Base-by-base conservation (phyloP, 2,329 filamentous ascomycete genomes). In the Xylariaceae sp. region DNA sequence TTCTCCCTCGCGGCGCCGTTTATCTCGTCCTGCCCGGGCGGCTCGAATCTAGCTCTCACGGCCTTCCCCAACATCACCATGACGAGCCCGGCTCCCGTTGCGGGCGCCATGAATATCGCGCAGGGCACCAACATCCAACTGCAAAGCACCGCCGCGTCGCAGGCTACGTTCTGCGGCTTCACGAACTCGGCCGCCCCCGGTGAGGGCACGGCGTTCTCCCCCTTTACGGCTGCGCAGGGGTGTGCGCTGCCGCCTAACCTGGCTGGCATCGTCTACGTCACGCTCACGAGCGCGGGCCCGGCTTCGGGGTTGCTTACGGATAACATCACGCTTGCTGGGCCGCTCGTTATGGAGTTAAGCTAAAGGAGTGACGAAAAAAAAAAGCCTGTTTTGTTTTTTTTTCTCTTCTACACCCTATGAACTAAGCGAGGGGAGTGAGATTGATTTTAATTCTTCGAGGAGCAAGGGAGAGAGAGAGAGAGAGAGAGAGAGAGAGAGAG, bases 1-100 rank as follows among this genome's bases (percentile, higher is more conserved):
- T 88, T 88, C 73, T 84, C 83, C 29, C 76, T 90, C 44, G 85
- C 85, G 35, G 80, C 84, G 1, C 77, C 78, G 36, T 89, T 89
- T 73, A 88, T 90, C 71, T 64, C 67, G 45, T 80, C 79, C 22
- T 90, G 85, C 71, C 86, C 85, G 14, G 66, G 75, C 22, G 82
- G 79, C 55, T 79, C 77, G 60, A 81, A 83, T 68, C 71, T 85
- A 39, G 73, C 75, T 60, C 72, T 88, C 62, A 76, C 73, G 47
- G 70, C 82, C 52, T 78, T 88, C 80, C 80, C 84, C 41, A 60
- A 71, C 4, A 65, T 83, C 37, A 70, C 72, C 49, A 72, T 82
- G 67, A 68, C 72, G n/a, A 61, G 64, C 32, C 68, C 70, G 10
- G 65, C 70, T 12, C 60, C 66, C 8, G 67, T 66, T 22, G 62